Conservation (phyloP, 176 grass and related monocot genomes). For the Eleusine indica region DNA sequence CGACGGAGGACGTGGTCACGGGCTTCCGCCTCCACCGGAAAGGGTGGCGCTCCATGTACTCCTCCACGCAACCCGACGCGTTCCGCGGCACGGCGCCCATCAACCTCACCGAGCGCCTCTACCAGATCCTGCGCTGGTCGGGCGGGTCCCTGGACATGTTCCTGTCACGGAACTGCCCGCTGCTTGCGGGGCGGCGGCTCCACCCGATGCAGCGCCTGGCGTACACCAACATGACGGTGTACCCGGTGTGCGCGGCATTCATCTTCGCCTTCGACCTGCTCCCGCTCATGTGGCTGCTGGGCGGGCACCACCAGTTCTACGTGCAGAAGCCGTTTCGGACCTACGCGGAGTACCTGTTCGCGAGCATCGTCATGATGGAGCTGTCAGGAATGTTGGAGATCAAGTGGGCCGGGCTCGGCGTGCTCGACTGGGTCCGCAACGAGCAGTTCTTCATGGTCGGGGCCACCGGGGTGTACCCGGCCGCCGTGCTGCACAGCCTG, state of each 20-base stretch:
- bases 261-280: conserved; percentile 49
- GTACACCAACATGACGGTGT: conserved; percentile 57
- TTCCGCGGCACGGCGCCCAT: conserved; percentile 49
- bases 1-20: conserved; percentile 54
- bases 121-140: conserved; percentile 57
- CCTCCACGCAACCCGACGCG: conserved; percentile 48
- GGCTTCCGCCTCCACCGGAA: conserved; percentile 48
- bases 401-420: conserved; percentile 45
- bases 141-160: conserved; percentile 61
- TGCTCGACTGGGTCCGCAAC: conserved; percentile 53
- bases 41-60: conserved; percentile 54
- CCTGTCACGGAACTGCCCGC: conserved; percentile 41
- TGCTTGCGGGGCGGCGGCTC: conserved; percentile 34
- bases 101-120: conserved; percentile 59
- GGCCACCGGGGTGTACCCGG: conserved; percentile 53
- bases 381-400: conserved; percentile 42
- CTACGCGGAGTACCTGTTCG: conserved; percentile 42
- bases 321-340: conserved; percentile 55
- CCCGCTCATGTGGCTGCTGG: conserved; percentile 46
- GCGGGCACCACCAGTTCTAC: conserved; percentile 31
- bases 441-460: conserved; percentile 64
- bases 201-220: conserved; percentile 47
- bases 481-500: conserved; percentile 48
- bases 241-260: conserved; percentile 46
- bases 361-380: conserved; percentile 34